Percentiles rank a stretch among this genome's conserved stretches.
Evolutionary conservation across 2,329 filamentous ascomycete species (phyloP).

Genomic region (Aspergillus felis): DNA sequence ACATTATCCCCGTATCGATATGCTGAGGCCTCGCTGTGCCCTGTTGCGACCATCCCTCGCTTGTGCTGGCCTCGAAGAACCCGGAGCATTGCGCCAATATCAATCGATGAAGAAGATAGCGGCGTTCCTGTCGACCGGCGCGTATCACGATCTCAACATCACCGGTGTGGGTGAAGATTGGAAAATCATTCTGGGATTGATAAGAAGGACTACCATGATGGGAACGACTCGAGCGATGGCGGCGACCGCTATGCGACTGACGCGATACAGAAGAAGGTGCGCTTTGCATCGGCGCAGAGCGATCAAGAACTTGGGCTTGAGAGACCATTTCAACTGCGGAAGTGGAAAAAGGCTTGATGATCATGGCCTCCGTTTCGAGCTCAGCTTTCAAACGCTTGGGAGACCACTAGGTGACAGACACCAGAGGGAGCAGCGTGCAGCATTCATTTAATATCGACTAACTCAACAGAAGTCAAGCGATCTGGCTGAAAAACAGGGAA

Average conservation of each 20-base stretch:
- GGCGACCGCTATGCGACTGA: constrained; percentile 56
- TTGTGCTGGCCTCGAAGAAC: constrained; percentile 81
- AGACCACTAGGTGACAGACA: constrained; percentile 11
- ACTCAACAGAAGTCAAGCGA: neutral
- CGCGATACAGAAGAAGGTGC: constrained; percentile 62
- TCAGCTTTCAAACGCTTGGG: neutral
- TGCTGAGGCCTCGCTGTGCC: constrained; percentile 43
- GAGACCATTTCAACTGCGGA: constrained; percentile 31
- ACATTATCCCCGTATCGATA: constrained; percentile 32
- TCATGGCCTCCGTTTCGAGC: constrained; percentile 12
- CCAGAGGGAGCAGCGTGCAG: constrained; percentile 7
- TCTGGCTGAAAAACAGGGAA: neutral
- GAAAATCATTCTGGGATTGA: constrained; percentile 82
- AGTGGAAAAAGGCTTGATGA: constrained; percentile 9
- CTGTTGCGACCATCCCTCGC: constrained; percentile 66
- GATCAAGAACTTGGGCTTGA: constrained; percentile 46
- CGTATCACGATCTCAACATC: constrained; percentile 86
- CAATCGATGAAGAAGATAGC: constrained; percentile 82
- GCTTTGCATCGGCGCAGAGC: constrained; percentile 56
- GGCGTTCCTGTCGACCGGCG: constrained; percentile 66
- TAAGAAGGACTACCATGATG: constrained; percentile 70
- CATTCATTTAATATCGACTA: constrained; percentile 9
- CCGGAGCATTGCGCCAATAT: constrained; percentile 87
- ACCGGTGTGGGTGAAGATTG: constrained; percentile 81
- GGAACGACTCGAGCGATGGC: constrained; percentile 74